Evolutionary conservation across 495 filamentous ascomycete genomes (phyloP).

Genomic region (Trichoderma parareesei): DNA sequence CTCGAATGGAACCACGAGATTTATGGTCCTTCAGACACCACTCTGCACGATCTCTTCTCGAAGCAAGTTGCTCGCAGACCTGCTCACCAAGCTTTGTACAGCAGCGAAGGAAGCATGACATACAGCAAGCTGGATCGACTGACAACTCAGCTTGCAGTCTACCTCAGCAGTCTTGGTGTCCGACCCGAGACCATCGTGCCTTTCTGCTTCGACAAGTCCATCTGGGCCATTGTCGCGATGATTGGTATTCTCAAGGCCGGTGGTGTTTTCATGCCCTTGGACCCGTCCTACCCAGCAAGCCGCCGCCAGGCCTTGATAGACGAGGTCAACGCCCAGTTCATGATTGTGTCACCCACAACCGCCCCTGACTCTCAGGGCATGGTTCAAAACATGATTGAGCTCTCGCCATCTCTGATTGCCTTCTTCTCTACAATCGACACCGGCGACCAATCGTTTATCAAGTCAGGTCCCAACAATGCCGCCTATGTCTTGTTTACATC

Average conservation of each 20-base stretch:
- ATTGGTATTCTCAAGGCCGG: constrained; percentile 49
- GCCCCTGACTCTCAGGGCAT: constrained; percentile 12
- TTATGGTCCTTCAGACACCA: background rate
- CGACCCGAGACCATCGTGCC: constrained; percentile 43
- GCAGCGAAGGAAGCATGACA: constrained; percentile 43
- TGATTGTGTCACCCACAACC: constrained; percentile 18
- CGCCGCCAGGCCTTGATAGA: constrained; percentile 33
- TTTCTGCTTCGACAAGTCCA: constrained; percentile 46
- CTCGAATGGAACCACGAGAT: constrained; percentile 17
- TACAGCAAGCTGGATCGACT: constrained; percentile 36
- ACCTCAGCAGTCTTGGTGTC: constrained; percentile 31
- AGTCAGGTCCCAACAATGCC: constrained; percentile 20
- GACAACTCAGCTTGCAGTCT: constrained; percentile 28
- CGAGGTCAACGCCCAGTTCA: constrained; percentile 23
- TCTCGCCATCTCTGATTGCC: background rate
- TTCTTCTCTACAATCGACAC: constrained; percentile 11
- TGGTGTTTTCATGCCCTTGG: constrained; percentile 49
- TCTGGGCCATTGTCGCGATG: constrained; percentile 44
- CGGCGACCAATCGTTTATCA: constrained; percentile 13
- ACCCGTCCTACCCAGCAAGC: constrained; percentile 43
- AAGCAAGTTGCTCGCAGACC: background rate
- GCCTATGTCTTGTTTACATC: constrained; percentile 52
- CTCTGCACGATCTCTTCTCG: constrained; percentile 10
- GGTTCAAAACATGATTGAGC: constrained; percentile 10
- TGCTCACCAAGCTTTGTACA: constrained; percentile 26